Base-by-base conservation (phyloP, 345 rosid species). In the Aquilaria malaccensis region DNA sequence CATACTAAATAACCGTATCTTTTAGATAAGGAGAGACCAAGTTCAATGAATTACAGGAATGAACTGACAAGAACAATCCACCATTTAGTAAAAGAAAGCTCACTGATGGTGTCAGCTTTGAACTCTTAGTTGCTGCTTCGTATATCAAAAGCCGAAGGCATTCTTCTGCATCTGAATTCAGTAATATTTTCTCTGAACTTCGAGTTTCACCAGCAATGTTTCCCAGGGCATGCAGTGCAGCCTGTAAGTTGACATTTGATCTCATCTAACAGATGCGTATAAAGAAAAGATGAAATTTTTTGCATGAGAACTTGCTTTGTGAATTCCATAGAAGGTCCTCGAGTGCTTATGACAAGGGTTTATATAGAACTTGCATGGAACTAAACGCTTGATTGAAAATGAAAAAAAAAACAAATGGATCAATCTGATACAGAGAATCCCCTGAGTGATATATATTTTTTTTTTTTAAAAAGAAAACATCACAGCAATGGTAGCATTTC, bases 71-170 rank as follows among this genome's bases (percentile, higher is more conserved):
- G 11, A 63, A 29, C 47, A 46, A 53, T 53, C 58, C 68, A 31
- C 50, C 37, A 47, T 9, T 29, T 57, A 30, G 15, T 11, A 37
- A 41, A 57, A 37, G 58, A 45, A 37, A 30, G 61, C 87, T 80
- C 59, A 89, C 98, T 0, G 88, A 87, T 61, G 95, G 97, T 52
- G 96, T 83, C 72, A 89, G 63, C 75, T 87, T 89, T 14, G 92
- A 64, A 74, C 85, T 89, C 74, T 72, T 76, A 60, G 97, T 82
- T 68, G 97, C 92, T 63, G 74, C 78, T 61, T 84, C 84, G 74
- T 93, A 93, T 64, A 89, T 70, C 76, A 85, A 70, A 60, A 58
- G 67, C 61, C 88, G 64, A 41, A 89, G 92, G 74, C 55, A 75
- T 78, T 86, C 99, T 82, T 94, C 99, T 10, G 96, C 95, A 56